Base-by-base conservation (phyloP, 2,329 filamentous ascomycete species). In the Colletotrichum euphorbiae region DNA sequence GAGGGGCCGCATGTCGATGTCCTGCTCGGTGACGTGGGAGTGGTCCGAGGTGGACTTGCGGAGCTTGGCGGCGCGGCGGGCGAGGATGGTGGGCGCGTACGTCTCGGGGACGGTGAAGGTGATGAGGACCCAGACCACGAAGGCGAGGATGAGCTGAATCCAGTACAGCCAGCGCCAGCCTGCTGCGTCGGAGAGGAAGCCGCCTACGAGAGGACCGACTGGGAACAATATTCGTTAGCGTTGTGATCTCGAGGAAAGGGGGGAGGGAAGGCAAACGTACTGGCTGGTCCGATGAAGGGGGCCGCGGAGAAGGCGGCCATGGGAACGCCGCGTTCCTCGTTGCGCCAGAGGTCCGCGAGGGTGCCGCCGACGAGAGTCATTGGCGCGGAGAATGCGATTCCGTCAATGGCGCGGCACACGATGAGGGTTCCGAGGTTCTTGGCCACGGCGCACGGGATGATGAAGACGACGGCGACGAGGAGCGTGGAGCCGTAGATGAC, bases 31-130 rank as follows among this genome's bases (percentile, higher is more conserved):
- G 43, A 93, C 91, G 75, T 90, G 91, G 69, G 86, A 87, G 2
- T 81, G 72, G 70, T 93, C 87, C 21, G 90, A 89, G 1, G 92
- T 91, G 36, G 88, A 78, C 75, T 90, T 88, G 59, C 93, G 87
- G 69, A 96, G 81, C 77, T 92, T 92, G 74, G 85, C 83, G 3
- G 94, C 94, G 12, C 93, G 87, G 33, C 80, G 81, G 59, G 87
- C 86, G 15, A 98, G 87, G 57, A 97, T 89, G 0, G 89, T 91
- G 0, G 94, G 93, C 0, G 93, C 90, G 77, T 96, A 97, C 0
- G 94, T 97, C 79, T 97, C 94, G 1, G 93, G 93, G 0, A 97
- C 90, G n/a, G 93, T 96, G 79, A 97, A 94, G 33, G 90, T 91
- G 78, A 96, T 94, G 69, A 95, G 77, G 17, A 91, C 69, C 88